Base-by-base conservation (phyloP, 176 grass and related monocot species). In the Lolium perenne region DNA sequence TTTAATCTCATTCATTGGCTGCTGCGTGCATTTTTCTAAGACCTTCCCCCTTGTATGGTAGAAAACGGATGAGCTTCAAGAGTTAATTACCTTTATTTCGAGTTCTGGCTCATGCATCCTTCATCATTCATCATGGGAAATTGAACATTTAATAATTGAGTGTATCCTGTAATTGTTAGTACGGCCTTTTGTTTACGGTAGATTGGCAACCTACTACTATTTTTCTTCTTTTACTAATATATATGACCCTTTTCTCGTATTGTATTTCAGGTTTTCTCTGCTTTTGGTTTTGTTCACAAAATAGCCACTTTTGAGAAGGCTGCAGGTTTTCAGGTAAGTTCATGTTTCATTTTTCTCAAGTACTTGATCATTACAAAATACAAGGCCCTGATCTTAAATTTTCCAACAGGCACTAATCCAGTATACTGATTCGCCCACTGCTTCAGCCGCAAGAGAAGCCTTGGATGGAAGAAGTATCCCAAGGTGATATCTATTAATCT, bases 231-330 rank as follows among this genome's bases (percentile, higher is more conserved):
- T 84, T 71, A 51, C 43, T 63, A 51, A 17, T 54, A 81, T 84
- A 38, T 62, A 75, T 85, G 77, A 81, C 65, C 50, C 21, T 81
- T 71, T 61, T 83, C 38, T 48, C 82, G 25, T 69, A 38, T 74
- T 21, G 22, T 63, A 35, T 86, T 87, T 88, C 84, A 98, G 97
- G 97, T 98, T 79, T 98, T 98, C 76, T 98, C 97, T 1, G 90
- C 97, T 59, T 98, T 96, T 91, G 97, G 97, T 45, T 94, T 88
- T 92, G 97, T 98, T 71, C 97, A 98, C 71, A 98, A 98, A 92
- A 95, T 98, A 92, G 94, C 97, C 63, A 98, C 97, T 56, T 98
- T 98, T 82, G 97, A 98, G 81, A 98, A 98, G 86, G 89, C 97
- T 77, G 94, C 94, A 70, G 97, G 97, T 82, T 96, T 98, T 88